These are phyloP conservation scores for Arthonia radiata DNA, from an alignment of 495 filamentous ascomycete genomes.

Conservation along the genomic window DNA sequence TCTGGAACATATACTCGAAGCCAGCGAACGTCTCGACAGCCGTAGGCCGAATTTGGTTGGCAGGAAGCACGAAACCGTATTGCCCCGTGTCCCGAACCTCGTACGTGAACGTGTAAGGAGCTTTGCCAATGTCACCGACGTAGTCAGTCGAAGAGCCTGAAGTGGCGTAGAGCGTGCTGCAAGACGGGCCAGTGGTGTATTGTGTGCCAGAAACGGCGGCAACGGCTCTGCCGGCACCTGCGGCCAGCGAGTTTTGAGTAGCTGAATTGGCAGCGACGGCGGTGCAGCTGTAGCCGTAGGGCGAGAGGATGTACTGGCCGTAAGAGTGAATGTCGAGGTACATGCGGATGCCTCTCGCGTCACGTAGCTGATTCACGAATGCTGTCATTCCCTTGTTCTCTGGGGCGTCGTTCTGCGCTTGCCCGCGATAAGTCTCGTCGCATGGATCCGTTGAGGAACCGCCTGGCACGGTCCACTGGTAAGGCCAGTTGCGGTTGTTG, in stretches of 20 bases:
- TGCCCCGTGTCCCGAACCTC: conserved; percentile 25
- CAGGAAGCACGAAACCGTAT: conserved; percentile 32
- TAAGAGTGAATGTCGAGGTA: conserved; percentile 39
- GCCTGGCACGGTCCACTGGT: conserved; percentile 22
- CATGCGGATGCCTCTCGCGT: conserved; percentile 24
- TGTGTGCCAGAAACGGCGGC: conserved; percentile 19
- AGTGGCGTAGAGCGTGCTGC: conserved; percentile 31
- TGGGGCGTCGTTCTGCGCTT: conserved; percentile 18
- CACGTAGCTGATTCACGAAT: conserved; percentile 16
- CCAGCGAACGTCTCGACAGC: conserved; percentile 29
- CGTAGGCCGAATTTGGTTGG: conserved; percentile 26
- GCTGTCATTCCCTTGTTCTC: conserved; percentile 22
- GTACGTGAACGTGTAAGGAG: conserved; percentile 28
- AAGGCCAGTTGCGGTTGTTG: conserved; percentile 41
- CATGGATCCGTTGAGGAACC: conserved; percentile 28
- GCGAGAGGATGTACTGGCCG: conserved; percentile 17
- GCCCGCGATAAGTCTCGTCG: conserved; percentile 27
- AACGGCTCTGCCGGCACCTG: conserved; percentile 14
- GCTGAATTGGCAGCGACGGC: conserved; percentile 19
- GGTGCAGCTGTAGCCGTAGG: conserved; percentile 23
- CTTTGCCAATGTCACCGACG: conserved; percentile 21
- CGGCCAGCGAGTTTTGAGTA: conserved; percentile 8
- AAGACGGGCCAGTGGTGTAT: conserved; percentile 24
- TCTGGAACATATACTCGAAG: conserved; percentile 26
- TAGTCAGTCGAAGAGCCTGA: conserved; percentile 32